phyloP scores from a whole-genome alignment of 176 grass and related monocot species.

The Aegilops speltoides region DNA sequence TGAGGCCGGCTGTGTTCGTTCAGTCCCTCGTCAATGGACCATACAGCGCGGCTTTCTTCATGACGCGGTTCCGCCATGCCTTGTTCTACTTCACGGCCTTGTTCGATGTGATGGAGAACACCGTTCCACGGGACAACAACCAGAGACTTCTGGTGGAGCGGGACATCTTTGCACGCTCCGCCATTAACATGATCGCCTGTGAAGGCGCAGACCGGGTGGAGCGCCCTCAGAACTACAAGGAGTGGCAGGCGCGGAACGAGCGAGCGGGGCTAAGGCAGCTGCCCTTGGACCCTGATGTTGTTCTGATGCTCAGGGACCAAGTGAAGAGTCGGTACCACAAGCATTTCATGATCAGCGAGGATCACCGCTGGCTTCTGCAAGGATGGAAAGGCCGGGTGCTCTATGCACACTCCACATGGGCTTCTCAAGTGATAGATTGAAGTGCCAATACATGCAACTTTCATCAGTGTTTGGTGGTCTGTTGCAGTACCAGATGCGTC shows the following conservation, averaged over 20 bases:
- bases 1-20: constrained; percentile 34
- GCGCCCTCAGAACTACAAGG: constrained; percentile 50
- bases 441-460: too few species aligned
- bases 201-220: constrained; percentile 44
- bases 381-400: constrained; percentile 18
- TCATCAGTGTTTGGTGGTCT: too few species aligned
- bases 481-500: too few species aligned
- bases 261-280: constrained; percentile 51
- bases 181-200: constrained; percentile 45
- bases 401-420: background rate
- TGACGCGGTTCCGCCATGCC: constrained; percentile 43
- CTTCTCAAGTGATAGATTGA: too few species aligned
- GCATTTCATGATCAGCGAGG: background rate
- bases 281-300: constrained; percentile 20
- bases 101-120: constrained; percentile 54
- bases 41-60: constrained; percentile 40
- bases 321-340: constrained; percentile 29
- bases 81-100: constrained; percentile 37
- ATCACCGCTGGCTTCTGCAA: background rate
- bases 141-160: constrained; percentile 35
- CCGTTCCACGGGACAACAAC: constrained; percentile 27
- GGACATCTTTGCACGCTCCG: constrained; percentile 26
- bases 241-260: constrained; percentile 46
- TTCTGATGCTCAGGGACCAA: constrained; percentile 23
- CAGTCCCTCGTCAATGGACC: constrained; percentile 34